Conservation (phyloP, 495 filamentous ascomycete species). For the Aspergillus biplanus region DNA sequence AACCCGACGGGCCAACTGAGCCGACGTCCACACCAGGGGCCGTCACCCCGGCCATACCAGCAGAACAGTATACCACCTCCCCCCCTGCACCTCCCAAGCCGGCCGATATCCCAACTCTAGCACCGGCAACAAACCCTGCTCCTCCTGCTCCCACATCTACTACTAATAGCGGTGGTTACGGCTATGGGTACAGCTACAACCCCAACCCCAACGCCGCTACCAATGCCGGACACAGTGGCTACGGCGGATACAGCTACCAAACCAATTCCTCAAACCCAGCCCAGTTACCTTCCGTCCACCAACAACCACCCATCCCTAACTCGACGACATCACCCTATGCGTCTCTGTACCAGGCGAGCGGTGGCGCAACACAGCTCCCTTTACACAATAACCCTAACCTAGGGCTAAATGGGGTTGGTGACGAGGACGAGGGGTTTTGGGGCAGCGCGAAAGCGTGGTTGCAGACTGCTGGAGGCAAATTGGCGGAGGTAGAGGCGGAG, state of each 20-base stretch:
- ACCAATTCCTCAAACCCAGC: neutral
- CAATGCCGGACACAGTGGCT: constrained; percentile 15
- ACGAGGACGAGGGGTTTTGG: constrained; percentile 53
- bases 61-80: neutral
- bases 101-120: constrained; percentile 15
- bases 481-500: constrained; percentile 66
- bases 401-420: constrained; percentile 27
- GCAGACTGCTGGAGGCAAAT: constrained; percentile 61
- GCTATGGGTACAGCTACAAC: constrained; percentile 26
- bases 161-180: constrained; percentile 29
- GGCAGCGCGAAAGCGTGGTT: constrained; percentile 63
- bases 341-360: constrained; percentile 34
- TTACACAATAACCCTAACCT: constrained; percentile 9
- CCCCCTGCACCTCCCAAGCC: constrained; percentile 18
- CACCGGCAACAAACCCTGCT: constrained; percentile 15
- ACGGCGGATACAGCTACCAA: neutral
- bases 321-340: constrained; percentile 47
- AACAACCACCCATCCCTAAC: constrained; percentile 34
- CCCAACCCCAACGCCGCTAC: constrained; percentile 15
- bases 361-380: constrained; percentile 25
- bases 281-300: neutral
- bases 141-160: constrained; percentile 24
- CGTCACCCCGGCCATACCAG: neutral
- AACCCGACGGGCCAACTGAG: neutral
- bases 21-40: constrained; percentile 5